Base-by-base conservation (phyloP, 2,329 filamentous ascomycete species). In the Penicillium sp. region DNA sequence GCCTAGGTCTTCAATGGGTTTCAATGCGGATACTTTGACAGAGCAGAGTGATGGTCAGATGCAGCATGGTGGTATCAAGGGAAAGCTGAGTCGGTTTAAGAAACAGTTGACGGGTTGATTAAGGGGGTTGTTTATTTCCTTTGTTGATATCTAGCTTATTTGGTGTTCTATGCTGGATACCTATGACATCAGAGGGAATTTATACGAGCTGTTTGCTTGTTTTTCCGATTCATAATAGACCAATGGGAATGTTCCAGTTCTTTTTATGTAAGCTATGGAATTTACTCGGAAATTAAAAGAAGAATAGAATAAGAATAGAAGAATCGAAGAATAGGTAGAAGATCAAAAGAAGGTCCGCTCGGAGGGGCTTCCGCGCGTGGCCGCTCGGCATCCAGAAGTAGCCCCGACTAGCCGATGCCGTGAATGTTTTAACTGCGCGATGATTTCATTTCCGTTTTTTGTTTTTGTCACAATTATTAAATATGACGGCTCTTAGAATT, bases 401-500 rank as follows among this genome's bases (percentile, higher is more conserved):
- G 56, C 45, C 47, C 50, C 53, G 51, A 53, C 15, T 4, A 41
- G 34, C 55, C 52, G 53, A 44, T 33, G 21, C 43, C 46, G 47
- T 46, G 25, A 43, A 53, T 57, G 38, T 50, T 53, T 60, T 54
- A 57, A 57, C 40, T 53, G 38, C 39, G 21, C 41, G 27, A 53
- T 38, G 40, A 43, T 53, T 25, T 45, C 49, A 53, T 46, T 40
- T 47, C 8, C 27, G 34, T 29, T 29, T 10, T 29, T n/a, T 6
- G 27, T 21, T 21, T 16, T 23, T 13, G 4, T 15, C 6, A 36
- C 27, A n/a, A 23, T n/a, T 9, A 25, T 15, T 3, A 45, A 55
- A 34, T 4, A 73, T 73, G 71, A 61, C 66, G 27, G 56, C 60
- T 13, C 36, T 70, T n/a, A 63, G 68, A 46, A 49, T 70, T 15